Conservation (phyloP, 2,329 filamentous ascomycete genomes). For the Talaromyces sp. region DNA sequence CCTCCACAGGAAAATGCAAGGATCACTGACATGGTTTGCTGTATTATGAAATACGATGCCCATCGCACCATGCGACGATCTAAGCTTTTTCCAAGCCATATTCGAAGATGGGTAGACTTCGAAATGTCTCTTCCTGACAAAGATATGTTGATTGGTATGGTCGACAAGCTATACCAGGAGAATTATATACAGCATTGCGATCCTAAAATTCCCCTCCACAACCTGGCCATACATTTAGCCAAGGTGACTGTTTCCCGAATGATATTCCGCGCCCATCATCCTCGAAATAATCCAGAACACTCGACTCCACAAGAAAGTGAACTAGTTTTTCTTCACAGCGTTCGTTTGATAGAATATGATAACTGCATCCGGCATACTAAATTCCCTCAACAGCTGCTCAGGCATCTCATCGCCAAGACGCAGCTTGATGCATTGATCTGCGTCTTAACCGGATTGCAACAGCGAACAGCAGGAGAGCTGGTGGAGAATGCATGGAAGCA, state of each 20-base stretch:
- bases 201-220: slow-evolving; percentile 10
- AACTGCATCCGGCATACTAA: slow-evolving; percentile 6
- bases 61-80: background rate
- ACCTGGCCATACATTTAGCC: slow-evolving; percentile 8
- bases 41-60: slow-evolving; percentile 6
- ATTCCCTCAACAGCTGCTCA: slow-evolving; percentile 10
- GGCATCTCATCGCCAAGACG: slow-evolving; percentile 9
- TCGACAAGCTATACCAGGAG: slow-evolving; percentile 8
- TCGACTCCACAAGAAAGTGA: slow-evolving; percentile 9
- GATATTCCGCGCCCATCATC: slow-evolving; percentile 11
- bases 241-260: slow-evolving; percentile 7
- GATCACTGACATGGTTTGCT: slow-evolving; percentile 25
- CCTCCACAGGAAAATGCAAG: slow-evolving; percentile 12
- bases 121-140: background rate
- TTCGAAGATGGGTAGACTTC: background rate
- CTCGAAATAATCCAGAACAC: slow-evolving; percentile 9
- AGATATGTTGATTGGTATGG: slow-evolving; percentile 5
- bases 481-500: slow-evolving; percentile 11
- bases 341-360: slow-evolving; percentile 5
- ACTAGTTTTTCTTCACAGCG: slow-evolving; percentile 8
- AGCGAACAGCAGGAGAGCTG: slow-evolving; percentile 6
- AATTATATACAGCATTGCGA: slow-evolving; percentile 12
- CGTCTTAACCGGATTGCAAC: slow-evolving; percentile 9
- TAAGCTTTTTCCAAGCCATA: background rate
- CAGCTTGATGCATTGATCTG: slow-evolving; percentile 12